Evolutionary conservation across 1,284 basidiomycete genomes (phyloP).

Genomic region (Caloboletus firmus): DNA sequence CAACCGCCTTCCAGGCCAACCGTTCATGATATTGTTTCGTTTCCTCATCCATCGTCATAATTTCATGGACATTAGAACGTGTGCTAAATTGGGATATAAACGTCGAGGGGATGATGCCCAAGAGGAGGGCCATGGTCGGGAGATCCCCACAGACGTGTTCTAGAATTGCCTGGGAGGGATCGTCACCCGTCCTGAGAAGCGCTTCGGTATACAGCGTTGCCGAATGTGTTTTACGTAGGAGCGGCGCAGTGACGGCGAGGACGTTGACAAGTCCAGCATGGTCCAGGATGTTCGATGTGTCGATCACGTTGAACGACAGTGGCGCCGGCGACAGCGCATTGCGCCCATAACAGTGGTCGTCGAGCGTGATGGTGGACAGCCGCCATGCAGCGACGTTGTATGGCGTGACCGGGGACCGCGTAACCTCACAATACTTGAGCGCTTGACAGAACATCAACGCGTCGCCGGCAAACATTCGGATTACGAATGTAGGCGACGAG

Average conservation of each 20-base stretch:
- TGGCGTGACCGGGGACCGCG: conserved; percentile 5
- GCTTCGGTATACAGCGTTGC: conserved; percentile 46
- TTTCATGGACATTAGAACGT: conserved; percentile 44
- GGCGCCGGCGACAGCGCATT: conserved; percentile 33
- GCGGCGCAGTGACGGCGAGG: conserved; percentile 39
- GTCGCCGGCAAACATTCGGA: conserved; percentile 38
- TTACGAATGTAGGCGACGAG: conserved; percentile 17
- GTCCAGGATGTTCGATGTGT: conserved; percentile 53
- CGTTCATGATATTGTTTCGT: conserved; percentile 42
- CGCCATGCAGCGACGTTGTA: conserved; percentile 36
- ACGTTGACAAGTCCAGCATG: conserved; percentile 50
- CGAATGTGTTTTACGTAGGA: conserved; percentile 35
- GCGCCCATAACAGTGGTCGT: conserved; percentile 36
- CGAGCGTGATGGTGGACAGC: conserved; percentile 35
- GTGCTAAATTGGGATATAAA: conserved; percentile 43
- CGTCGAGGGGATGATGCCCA: conserved; percentile 43
- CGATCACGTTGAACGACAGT: conserved; percentile 48
- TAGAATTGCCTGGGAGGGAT: conserved; percentile 36
- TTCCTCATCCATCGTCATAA: conserved; percentile 11
- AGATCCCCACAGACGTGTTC: conserved; percentile 41
- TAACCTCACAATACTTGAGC: conserved; percentile 22
- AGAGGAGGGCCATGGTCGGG: conserved; percentile 39
- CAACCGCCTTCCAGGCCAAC: conserved; percentile 42
- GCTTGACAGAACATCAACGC: conserved; percentile 33
- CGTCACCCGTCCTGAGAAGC: conserved; percentile 31